These are phyloP conservation scores for Wickerhamiella domercqiae DNA, from an alignment of 805 yeast species.

Conservation along the genomic window DNA sequence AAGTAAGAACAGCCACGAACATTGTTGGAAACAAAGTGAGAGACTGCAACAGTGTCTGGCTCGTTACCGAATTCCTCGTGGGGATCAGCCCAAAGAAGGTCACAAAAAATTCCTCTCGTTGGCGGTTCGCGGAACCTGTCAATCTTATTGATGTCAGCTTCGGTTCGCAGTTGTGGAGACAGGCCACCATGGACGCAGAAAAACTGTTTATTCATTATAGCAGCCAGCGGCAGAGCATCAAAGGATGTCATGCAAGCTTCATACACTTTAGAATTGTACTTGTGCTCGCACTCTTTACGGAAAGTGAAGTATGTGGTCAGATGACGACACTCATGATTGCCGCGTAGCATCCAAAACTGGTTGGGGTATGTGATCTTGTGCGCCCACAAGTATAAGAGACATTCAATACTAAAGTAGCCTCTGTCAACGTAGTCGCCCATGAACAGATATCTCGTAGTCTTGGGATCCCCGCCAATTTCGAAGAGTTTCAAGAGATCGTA, in stretches of 20 bases:
- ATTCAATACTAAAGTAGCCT: slow-evolving; percentile 77
- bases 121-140: slow-evolving; percentile 89
- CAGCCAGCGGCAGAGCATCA: slow-evolving; percentile 80
- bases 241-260: slow-evolving; percentile 64
- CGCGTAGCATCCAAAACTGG: slow-evolving; percentile 69
- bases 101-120: slow-evolving; percentile 85
- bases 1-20: slow-evolving; percentile 89
- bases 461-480: slow-evolving; percentile 87
- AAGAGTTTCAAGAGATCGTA: slow-evolving; percentile 79
- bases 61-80: slow-evolving; percentile 71
- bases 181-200: slow-evolving; percentile 95
- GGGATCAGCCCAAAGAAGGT: slow-evolving; percentile 92
- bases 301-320: slow-evolving; percentile 88
- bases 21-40: slow-evolving; percentile 43
- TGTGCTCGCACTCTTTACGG: slow-evolving; percentile 77
- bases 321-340: slow-evolving; percentile 91
- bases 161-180: slow-evolving; percentile 62
- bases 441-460: slow-evolving; percentile 59
- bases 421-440: slow-evolving; percentile 93
- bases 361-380: slow-evolving; percentile 62
- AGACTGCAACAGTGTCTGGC: slow-evolving; percentile 19
- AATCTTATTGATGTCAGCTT: slow-evolving; percentile 51
- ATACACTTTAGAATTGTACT: slow-evolving; percentile 50
- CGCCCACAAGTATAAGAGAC: slow-evolving; percentile 51
- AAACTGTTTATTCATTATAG: slow-evolving; percentile 83